Percentiles rank a stretch among this genome's conserved stretches.
Conservation (phyloP, 163 green algal species). For the Chloromonas sp. region DNA sequence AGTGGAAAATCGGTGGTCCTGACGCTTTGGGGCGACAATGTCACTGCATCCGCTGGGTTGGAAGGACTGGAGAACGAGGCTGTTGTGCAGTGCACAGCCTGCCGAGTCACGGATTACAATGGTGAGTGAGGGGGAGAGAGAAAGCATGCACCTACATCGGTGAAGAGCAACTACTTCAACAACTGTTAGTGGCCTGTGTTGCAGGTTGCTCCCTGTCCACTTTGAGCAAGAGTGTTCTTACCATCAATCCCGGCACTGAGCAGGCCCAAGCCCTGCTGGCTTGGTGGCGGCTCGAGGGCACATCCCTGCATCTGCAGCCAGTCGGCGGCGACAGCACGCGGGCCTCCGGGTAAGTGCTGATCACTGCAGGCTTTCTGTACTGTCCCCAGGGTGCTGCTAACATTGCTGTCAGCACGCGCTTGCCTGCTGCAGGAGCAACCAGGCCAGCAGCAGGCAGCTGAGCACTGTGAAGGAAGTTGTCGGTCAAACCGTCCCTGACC, state of each 20-base stretch:
- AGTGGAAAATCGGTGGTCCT: conserved; percentile 64
- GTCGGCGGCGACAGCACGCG: conserved; percentile 1
- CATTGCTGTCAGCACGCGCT: neutral
- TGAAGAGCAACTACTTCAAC: no score
- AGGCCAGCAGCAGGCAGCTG: neutral
- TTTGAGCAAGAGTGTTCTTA: conserved; percentile 24
- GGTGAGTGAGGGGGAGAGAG: conserved; percentile 19
- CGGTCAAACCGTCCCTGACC: conserved; percentile 36
- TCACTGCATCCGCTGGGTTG: conserved; percentile 9
- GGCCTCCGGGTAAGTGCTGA: neutral
- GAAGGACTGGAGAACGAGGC: no score
- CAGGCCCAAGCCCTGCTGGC: conserved; percentile 23
- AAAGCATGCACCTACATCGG: no score
- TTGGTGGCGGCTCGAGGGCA: conserved; percentile 15
- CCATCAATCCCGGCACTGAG: conserved; percentile 29
- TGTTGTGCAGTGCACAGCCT: conserved; percentile 42
- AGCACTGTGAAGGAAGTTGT: conserved; percentile 16
- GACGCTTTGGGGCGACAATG: conserved; percentile 73
- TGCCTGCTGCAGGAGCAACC: conserved; percentile 2
- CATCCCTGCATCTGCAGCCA: neutral
- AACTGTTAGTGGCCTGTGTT: no score
- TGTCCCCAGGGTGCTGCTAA: neutral
- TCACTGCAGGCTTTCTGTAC: neutral
- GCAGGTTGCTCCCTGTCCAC: conserved; percentile 44
- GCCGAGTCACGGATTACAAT: conserved; percentile 66